These are phyloP conservation scores for Stylonectria norvegica DNA, from an alignment of 2,329 filamentous ascomycete genomes.

Conservation along the genomic window DNA sequence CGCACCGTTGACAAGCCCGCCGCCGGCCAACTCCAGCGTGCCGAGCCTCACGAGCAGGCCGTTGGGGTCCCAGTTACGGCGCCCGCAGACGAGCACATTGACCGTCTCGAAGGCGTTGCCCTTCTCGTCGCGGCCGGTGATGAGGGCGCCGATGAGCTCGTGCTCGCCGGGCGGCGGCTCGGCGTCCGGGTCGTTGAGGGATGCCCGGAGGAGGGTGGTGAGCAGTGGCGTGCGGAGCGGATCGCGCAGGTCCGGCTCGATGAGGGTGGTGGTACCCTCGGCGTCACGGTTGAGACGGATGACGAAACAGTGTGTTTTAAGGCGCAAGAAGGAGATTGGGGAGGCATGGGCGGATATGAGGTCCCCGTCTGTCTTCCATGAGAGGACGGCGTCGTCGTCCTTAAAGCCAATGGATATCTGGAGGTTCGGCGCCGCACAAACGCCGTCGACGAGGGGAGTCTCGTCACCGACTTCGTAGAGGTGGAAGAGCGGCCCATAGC, in stretches of 20 bases:
- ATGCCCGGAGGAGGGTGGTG: constrained; percentile 21
- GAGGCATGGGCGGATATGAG: constrained; percentile 27
- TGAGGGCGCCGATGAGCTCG: constrained; percentile 25
- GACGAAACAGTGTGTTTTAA: constrained; percentile 34
- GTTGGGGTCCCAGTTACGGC: constrained; percentile 25
- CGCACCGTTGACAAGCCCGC: constrained; percentile 22
- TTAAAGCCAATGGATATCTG: constrained; percentile 36
- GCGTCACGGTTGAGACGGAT: constrained; percentile 23
- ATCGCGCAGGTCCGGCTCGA: constrained; percentile 22
- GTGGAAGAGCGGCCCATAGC: constrained; percentile 28
- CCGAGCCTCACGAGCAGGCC: constrained; percentile 32
- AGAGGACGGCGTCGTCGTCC: constrained; percentile 31
- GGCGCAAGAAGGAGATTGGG: constrained; percentile 31
- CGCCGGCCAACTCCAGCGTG: constrained; percentile 26
- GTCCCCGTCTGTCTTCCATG: constrained; percentile 36
- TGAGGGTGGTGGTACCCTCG: constrained; percentile 15
- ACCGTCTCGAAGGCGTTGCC: constrained; percentile 24
- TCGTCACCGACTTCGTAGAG: constrained; percentile 31
- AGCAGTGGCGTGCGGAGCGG: constrained; percentile 17
- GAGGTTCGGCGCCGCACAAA: constrained; percentile 32
- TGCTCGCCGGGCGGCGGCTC: constrained; percentile 24
- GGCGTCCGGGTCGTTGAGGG: constrained; percentile 10
- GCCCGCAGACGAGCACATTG: constrained; percentile 30
- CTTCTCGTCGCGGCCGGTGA: constrained; percentile 32
- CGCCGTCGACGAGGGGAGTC: constrained; percentile 25